Percentiles rank a stretch among this genome's conserved stretches.
Evolutionary conservation across 1,284 basidiomycete species (phyloP).

Genomic region (Leccinum solheimii): DNA sequence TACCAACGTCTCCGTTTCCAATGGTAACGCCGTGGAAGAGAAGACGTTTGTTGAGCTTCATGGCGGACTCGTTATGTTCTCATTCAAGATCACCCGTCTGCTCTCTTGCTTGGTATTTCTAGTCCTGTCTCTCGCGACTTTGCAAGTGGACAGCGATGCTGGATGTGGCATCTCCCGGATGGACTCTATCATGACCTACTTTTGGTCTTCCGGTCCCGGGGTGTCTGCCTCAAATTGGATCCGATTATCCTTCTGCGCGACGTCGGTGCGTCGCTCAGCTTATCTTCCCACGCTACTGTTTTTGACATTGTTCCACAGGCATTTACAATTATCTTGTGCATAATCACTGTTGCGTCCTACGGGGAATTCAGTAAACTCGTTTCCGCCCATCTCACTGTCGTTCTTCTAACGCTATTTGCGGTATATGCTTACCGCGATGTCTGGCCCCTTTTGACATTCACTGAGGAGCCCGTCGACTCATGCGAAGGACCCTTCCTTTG

Average conservation of each 20-base stretch:
- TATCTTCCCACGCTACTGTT: neutral
- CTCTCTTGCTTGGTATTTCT: slow-evolving; percentile 2
- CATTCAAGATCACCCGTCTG: slow-evolving; percentile 1
- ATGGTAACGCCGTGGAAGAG: neutral
- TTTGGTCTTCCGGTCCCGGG: neutral
- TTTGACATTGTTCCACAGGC: neutral
- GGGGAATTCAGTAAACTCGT: slow-evolving; percentile 1
- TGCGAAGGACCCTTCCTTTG: slow-evolving; percentile 31
- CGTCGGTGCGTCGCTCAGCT: neutral
- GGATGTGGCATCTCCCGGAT: neutral
- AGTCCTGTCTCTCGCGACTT: neutral
- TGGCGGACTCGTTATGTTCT: neutral
- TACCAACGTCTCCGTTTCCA: neutral
- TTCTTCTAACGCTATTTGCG: slow-evolving; percentile 25
- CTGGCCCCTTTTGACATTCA: slow-evolving; percentile 51
- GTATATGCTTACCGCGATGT: slow-evolving; percentile 55
- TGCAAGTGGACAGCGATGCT: neutral
- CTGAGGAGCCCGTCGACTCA: slow-evolving; percentile 23
- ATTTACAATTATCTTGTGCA: neutral
- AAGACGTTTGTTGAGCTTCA: neutral
- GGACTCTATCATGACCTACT: neutral
- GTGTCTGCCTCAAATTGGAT: neutral
- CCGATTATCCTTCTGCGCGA: neutral
- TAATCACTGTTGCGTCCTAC: neutral
- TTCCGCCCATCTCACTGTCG: neutral